These are phyloP conservation scores for Trypanosoma boissoni DNA, from an alignment of 208 protist genomes.

Conservation along the genomic window DNA sequence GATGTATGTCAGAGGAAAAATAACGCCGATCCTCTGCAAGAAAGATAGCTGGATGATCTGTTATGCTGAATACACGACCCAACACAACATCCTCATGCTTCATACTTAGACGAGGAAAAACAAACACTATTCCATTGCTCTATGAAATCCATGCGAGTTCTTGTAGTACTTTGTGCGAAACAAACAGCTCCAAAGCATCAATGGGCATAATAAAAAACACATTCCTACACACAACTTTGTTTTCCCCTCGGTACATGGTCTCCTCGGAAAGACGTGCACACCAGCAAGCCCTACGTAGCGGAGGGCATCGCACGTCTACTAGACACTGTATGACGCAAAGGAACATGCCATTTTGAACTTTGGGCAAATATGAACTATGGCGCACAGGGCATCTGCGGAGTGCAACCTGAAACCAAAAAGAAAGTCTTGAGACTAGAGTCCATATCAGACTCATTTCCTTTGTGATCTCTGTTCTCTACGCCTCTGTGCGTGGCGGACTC, in stretches of 20 bases:
- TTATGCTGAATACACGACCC: neutral
- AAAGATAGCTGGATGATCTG: neutral
- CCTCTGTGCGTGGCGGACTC: too few relatives aligned
- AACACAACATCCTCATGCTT: neutral
- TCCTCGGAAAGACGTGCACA: neutral
- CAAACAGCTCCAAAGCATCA: neutral
- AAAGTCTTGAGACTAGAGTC: conserved; percentile 41
- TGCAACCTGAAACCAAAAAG: conserved; percentile 38
- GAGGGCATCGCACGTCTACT: conserved; percentile 26
- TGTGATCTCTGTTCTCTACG: too few relatives aligned
- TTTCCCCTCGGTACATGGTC: neutral
- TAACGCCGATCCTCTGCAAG: neutral
- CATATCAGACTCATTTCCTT: too few relatives aligned
- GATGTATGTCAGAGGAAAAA: too few relatives aligned
- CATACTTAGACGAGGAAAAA: neutral
- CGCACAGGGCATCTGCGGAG: conserved; percentile 34
- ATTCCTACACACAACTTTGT: neutral
- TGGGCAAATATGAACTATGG: conserved; percentile 38
- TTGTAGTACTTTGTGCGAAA: neutral
- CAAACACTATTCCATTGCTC: neutral
- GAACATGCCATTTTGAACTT: conserved; percentile 52
- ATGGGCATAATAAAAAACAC: neutral
- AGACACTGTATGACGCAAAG: conserved; percentile 50
- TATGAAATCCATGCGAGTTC: neutral
- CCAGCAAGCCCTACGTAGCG: conserved; percentile 7